Conservation (phyloP, 1,284 basidiomycete genomes). For the Cryptococcus maquisensis region DNA sequence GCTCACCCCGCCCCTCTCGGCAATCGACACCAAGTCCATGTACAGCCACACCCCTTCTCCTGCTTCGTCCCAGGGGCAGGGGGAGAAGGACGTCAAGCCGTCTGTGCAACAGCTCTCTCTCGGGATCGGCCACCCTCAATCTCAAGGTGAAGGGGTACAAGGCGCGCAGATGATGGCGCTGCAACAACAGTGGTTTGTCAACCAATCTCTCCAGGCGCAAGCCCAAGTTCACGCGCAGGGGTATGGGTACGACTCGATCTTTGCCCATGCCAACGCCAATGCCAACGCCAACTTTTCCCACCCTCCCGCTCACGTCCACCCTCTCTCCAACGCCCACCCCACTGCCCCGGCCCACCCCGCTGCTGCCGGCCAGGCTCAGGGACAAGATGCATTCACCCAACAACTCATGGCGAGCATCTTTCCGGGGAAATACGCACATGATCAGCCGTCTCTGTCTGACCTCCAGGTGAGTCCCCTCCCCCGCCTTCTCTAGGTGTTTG, state of each 20-base stretch:
- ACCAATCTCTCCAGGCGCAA: constrained; percentile 19
- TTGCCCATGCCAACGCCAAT: too few relatives aligned
- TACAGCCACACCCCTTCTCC: constrained; percentile 35
- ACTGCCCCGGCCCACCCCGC: too few relatives aligned
- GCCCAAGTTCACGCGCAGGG: constrained; percentile 1
- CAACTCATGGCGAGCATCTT: constrained; percentile 29
- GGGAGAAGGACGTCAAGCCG: too few relatives aligned
- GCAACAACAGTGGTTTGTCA: too few relatives aligned
- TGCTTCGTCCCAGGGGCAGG: constrained; percentile 10
- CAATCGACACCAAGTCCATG: constrained; percentile 9
- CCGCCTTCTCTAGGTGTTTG: not conserved
- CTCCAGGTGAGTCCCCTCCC: constrained; percentile 7
- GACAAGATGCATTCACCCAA: constrained; percentile 18
- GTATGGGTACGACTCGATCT: not conserved
- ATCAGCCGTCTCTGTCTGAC: constrained; percentile 6
- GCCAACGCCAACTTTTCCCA: too few relatives aligned
- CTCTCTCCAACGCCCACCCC: too few relatives aligned
- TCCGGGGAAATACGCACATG: constrained; percentile 16
- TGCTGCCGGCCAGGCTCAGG: constrained; percentile 11
- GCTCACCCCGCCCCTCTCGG: constrained; percentile 28
- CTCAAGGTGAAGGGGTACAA: too few relatives aligned
- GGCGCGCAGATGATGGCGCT: too few relatives aligned
- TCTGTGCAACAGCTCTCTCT: too few relatives aligned
- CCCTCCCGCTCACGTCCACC: not conserved
- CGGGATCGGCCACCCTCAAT: too few relatives aligned